These are phyloP conservation scores for Fusarium subglutinans DNA, from an alignment of 2,329 filamentous ascomycete species.

Conservation along the genomic window DNA sequence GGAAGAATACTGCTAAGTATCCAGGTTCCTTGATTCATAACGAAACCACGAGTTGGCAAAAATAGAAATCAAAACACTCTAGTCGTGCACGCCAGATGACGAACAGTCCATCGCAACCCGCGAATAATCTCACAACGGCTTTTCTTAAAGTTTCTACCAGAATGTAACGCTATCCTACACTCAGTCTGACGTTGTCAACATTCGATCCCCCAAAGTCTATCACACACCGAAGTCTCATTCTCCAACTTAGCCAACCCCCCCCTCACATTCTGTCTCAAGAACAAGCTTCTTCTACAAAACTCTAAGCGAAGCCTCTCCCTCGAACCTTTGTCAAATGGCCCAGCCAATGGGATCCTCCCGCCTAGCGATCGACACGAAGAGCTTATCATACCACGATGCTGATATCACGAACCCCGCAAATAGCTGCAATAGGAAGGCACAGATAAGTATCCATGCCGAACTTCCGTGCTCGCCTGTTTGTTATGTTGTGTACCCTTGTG, in stretches of 20 bases:
- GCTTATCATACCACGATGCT: conserved; percentile 5
- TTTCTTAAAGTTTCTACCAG: neutral
- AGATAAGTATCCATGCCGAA: conserved; percentile 20
- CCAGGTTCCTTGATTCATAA: no score
- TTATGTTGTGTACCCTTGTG: neutral
- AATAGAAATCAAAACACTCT: neutral
- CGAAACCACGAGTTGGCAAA: neutral
- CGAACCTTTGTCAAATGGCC: neutral
- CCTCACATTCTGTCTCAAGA: neutral
- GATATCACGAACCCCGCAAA: conserved; percentile 18
- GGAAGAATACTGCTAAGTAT: neutral
- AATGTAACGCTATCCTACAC: neutral
- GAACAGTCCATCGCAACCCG: no score
- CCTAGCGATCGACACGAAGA: neutral
- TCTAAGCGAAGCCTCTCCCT: neutral
- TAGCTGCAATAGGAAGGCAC: conserved; percentile 28
- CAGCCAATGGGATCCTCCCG: neutral
- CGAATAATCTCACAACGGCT: no score
- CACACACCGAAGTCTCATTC: neutral
- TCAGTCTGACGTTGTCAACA: neutral
- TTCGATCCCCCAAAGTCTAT: neutral
- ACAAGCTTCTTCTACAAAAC: neutral
- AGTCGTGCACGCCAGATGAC: neutral
- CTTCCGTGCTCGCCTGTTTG: conserved; percentile 9
- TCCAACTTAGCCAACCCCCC: neutral